A percentile compares a stretch with the other conserved stretches of the same genome.
Conservation (phyloP, 306 rosid species). For the Argentina anserina region DNA sequence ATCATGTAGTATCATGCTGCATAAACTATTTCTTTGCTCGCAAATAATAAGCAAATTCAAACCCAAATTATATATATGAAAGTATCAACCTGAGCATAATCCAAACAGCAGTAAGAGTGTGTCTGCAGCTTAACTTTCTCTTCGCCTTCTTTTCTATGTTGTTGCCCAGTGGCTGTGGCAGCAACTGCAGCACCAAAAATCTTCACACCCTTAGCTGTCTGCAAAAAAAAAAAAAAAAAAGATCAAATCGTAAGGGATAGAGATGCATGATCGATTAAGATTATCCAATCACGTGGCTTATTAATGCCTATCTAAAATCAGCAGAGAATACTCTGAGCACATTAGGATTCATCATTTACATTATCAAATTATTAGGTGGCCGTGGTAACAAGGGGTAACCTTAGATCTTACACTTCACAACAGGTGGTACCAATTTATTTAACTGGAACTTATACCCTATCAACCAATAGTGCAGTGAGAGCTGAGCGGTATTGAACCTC, state of each 20-base stretch:
- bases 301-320: not conserved
- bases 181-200: constrained; percentile 85
- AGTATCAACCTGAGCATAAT: constrained; percentile 69
- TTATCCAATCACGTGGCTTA: not conserved
- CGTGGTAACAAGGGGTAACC: not conserved
- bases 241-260: not conserved
- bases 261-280: not conserved
- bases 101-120: constrained; percentile 84
- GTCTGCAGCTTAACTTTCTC: constrained; percentile 93
- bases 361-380: not conserved
- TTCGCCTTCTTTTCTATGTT: constrained; percentile 60
- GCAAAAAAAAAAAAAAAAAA: constrained; percentile 20
- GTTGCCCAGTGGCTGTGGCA: constrained; percentile 71
- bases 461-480: not conserved
- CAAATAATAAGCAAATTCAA: not conserved
- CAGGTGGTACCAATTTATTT: not conserved
- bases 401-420: not conserved
- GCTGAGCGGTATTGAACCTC: not conserved
- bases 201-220: constrained; percentile 94
- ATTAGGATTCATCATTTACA: not conserved
- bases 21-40: too few species aligned
- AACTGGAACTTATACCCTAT: not conserved
- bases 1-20: not conserved
- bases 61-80: not conserved
- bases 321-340: not conserved